These are phyloP conservation scores for Trypanosoma scelopori DNA, from an alignment of 208 protist species.

Conservation along the genomic window DNA sequence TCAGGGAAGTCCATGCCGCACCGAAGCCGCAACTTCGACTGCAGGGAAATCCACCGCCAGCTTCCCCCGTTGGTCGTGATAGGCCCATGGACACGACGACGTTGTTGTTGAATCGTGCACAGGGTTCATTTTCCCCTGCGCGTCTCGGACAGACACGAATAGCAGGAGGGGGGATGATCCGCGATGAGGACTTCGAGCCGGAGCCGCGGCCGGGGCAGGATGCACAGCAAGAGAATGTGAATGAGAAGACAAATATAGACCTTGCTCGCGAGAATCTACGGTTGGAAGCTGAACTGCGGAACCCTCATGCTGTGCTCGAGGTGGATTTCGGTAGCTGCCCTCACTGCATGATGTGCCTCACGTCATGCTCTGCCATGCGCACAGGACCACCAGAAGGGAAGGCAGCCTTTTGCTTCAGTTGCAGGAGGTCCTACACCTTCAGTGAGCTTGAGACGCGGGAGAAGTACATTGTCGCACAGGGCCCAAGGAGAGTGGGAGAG, in stretches of 20 bases:
- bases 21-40: not conserved
- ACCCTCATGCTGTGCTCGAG: constrained; percentile 7
- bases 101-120: not conserved
- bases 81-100: not conserved
- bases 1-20: constrained; percentile 27
- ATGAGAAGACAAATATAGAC: constrained; percentile 1
- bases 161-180: not conserved
- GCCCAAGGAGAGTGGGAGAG: not conserved
- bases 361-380: constrained; percentile 29
- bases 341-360: constrained; percentile 57
- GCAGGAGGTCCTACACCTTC: constrained; percentile 73
- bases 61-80: not conserved
- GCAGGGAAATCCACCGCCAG: not conserved
- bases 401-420: constrained; percentile 84
- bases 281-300: constrained; percentile 1
- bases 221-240: not conserved
- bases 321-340: constrained; percentile 64
- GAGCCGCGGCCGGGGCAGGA: not conserved
- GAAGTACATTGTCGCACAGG: not conserved
- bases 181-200: not conserved
- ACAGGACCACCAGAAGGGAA: constrained; percentile 31
- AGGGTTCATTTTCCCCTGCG: not conserved
- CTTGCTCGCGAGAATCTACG: constrained; percentile 6
- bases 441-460: constrained; percentile 40
- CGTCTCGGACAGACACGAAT: not conserved